A percentile compares a stretch with the other conserved stretches of the same genome.
Conservation (phyloP, 441 rosid genomes). For the Gossypium armourianum region DNA sequence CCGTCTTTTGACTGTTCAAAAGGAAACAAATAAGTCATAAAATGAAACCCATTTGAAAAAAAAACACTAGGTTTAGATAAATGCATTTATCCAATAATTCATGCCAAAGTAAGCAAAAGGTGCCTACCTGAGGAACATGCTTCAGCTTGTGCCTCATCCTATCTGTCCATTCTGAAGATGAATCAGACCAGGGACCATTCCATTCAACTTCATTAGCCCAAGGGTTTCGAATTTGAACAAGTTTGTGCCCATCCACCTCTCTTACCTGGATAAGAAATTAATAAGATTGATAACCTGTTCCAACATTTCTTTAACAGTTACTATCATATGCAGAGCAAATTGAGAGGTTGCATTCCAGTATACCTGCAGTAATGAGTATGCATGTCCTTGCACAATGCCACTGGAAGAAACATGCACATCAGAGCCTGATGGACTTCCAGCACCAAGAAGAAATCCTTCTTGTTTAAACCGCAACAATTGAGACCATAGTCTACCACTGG, state of each 20-base stretch:
- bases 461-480: constrained; percentile 90
- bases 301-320: constrained; percentile 15
- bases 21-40: constrained; percentile 12
- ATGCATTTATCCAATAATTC: constrained; percentile 12
- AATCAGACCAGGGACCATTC: constrained; percentile 99
- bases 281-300: background rate
- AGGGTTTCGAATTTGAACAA: constrained; percentile 92
- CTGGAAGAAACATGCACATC: constrained; percentile 97
- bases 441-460: constrained; percentile 98
- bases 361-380: constrained; percentile 94
- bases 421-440: constrained; percentile 99
- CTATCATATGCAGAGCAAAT: constrained; percentile 10
- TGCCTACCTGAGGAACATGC: constrained; percentile 74
- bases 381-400: constrained; percentile 99
- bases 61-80: constrained; percentile 1
- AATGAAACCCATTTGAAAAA: background rate
- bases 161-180: constrained; percentile 93
- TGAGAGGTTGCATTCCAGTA: constrained; percentile 15
- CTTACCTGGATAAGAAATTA: constrained; percentile 49
- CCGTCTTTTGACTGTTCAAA: constrained; percentile 86
- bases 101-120: background rate
- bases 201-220: constrained; percentile 99
- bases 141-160: constrained; percentile 96
- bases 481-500: constrained; percentile 99
- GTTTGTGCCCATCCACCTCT: constrained; percentile 98